Evolutionary conservation across 176 grass and related monocot genomes (phyloP), one percentile per base, ranked within the genome.

Genomic region (Cymbopogon citratus): DNA sequence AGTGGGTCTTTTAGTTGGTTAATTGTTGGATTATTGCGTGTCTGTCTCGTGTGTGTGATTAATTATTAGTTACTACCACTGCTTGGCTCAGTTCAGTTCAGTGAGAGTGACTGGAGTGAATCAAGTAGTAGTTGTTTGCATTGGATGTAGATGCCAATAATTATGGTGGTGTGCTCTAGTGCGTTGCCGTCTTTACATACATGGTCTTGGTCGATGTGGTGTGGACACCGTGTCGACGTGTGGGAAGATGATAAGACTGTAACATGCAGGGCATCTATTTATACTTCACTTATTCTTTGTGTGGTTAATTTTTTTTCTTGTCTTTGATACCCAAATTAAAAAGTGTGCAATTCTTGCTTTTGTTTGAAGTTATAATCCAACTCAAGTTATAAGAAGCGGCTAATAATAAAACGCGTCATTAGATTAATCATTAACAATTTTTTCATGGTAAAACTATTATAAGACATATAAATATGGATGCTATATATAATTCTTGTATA

Each of bases 1-100:
- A 33, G 31, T 33, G 31, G 31, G 31, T 3, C 31, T 1, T 65
- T 79, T 66, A 66, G 61, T 79, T 79, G 77, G 77, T 79, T 67
- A 66, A 66, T 79, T 67, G 21, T 79, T 67, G 31, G 31, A 33
- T 33, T 33, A 33, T 33, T 33, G 31, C 31, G 31, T 33, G 19
- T 21, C 16, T n/a, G 0, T 5, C 5, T 4, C 0, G 11, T 71
- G 27, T 49, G 76, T 49, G 40, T 24, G 7, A 25, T 67, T 80
- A 68, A 31, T 14, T 5, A 24, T 24, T 57, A 57, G 21, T 57
- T 57, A 57, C 23, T 63, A 12, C 18, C 26, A n/a, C n/a, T n/a
- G n/a, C 18, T 74, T 72, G n/a, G 38, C 11, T 48, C 43, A 27
- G 69, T 21, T 56, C 27, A 45, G 59, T 49, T 27, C 61, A 67